Evolutionary conservation across 352 stramenopile genomes (phyloP).

Genomic region (Globisporangium cylindrosporum): DNA sequence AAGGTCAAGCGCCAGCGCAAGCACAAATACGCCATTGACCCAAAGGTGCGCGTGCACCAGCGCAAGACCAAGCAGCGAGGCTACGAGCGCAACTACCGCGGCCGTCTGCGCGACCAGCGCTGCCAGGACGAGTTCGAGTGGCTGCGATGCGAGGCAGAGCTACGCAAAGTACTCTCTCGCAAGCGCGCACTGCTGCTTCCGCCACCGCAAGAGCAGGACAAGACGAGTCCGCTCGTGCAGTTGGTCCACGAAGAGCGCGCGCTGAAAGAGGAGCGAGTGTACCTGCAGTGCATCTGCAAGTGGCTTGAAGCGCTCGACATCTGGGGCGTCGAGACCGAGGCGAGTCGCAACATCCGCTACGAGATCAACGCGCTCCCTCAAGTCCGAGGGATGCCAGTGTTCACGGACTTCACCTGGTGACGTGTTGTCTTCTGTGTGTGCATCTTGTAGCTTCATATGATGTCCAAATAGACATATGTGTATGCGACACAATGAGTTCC

Average conservation of each 20-base stretch:
- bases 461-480: neutral
- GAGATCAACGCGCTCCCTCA: conserved; percentile 17
- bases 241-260: conserved; percentile 9
- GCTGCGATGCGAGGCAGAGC: conserved; percentile 4
- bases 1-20: neutral
- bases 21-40: neutral
- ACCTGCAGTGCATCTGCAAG: conserved; percentile 5
- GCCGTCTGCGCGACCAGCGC: conserved; percentile 7
- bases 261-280: conserved; percentile 10
- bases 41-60: conserved; percentile 1
- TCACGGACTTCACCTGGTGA: conserved; percentile 8
- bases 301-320: conserved; percentile 16
- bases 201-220: neutral
- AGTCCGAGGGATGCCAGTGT: neutral
- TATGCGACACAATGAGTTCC: no score
- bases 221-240: neutral
- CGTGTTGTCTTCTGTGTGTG: neutral
- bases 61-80: conserved; percentile 17
- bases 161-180: conserved; percentile 8
- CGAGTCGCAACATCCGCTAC: conserved; percentile 10
- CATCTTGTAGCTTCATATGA: neutral
- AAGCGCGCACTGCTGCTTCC: neutral
- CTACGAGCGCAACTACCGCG: conserved; percentile 17
- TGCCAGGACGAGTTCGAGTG: conserved; percentile 12
- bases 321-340: conserved; percentile 16